These are phyloP conservation scores for Pleurotus pulmonarius DNA, from an alignment of 768 basidiomycete species.

Conservation along the genomic window DNA sequence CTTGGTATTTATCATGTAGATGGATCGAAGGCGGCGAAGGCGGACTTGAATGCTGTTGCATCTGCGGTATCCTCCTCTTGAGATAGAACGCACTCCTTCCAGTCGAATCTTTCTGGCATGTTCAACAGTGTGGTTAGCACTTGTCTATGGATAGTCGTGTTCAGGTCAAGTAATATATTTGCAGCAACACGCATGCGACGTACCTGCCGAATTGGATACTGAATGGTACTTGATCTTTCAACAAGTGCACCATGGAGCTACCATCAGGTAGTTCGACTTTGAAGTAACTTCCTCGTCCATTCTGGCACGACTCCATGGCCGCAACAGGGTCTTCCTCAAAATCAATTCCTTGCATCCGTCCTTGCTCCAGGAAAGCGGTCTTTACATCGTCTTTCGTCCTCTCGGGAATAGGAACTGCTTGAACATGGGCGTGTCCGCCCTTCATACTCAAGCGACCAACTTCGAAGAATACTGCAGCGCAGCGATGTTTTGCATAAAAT, in stretches of 20 bases:
- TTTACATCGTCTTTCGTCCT: slow-evolving; percentile 61
- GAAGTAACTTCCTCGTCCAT: slow-evolving; percentile 76
- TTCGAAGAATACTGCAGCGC: slow-evolving; percentile 79
- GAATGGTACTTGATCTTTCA: slow-evolving; percentile 76
- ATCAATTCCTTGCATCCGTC: slow-evolving; percentile 58
- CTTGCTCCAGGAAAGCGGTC: slow-evolving; percentile 69
- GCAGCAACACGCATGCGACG: slow-evolving; percentile 15
- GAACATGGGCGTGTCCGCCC: slow-evolving; percentile 94
- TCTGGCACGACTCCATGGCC: slow-evolving; percentile 50
- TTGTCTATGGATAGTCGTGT: slow-evolving; percentile 46
- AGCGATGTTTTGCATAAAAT: slow-evolving; percentile 68
- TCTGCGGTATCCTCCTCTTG: slow-evolving; percentile 88
- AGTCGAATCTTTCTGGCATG: slow-evolving; percentile 79
- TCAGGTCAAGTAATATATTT: not conserved
- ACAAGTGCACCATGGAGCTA: slow-evolving; percentile 78
- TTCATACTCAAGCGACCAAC: slow-evolving; percentile 78
- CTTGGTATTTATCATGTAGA: slow-evolving; percentile 13
- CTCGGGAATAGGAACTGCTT: slow-evolving; percentile 76
- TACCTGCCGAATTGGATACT: slow-evolving; percentile 94
- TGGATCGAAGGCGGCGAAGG: slow-evolving; percentile 75
- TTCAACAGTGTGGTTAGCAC: slow-evolving; percentile 76
- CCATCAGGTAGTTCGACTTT: slow-evolving; percentile 88
- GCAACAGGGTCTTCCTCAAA: slow-evolving; percentile 72
- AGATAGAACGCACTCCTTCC: slow-evolving; percentile 82
- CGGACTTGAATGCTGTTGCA: slow-evolving; percentile 77